phyloP scores from a whole-genome alignment of 148 eudicot genomes.

The Persicaria maculosa region DNA sequence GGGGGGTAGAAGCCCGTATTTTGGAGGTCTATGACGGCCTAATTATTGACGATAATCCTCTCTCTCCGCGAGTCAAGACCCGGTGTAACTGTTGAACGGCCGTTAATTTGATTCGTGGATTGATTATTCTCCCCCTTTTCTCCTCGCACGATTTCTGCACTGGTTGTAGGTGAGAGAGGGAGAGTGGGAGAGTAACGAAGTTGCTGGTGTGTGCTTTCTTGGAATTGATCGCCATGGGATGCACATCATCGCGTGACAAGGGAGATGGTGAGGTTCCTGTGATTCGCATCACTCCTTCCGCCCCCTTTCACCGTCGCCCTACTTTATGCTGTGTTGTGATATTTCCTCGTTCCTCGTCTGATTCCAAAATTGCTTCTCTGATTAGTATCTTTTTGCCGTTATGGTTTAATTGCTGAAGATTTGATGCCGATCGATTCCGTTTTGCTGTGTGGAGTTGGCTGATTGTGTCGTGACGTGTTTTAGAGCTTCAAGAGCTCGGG shows the following conservation, averaged over 20 bases:
- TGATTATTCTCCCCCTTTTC: background rate
- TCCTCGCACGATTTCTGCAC: background rate
- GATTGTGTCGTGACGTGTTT: background rate
- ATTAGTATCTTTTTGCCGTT: background rate
- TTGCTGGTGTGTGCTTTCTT: background rate
- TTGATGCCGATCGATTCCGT: background rate
- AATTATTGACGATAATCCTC: too few species aligned
- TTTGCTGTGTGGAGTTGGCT: background rate
- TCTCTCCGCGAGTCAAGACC: too few species aligned
- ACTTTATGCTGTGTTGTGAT: background rate
- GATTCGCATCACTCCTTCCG: too few species aligned
- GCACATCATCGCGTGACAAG: constrained; percentile 6
- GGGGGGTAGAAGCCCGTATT: too few species aligned
- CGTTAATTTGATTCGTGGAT: background rate
- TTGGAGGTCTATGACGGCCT: too few species aligned
- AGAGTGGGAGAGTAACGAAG: background rate
- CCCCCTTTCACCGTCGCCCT: background rate
- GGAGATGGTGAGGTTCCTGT: constrained; percentile 3
- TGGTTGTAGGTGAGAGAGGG: background rate
- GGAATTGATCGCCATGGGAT: constrained; percentile 3
- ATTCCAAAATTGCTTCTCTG: background rate
- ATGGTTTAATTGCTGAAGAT: background rate
- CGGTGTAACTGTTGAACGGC: background rate
- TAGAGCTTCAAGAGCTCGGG: background rate
- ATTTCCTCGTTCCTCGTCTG: background rate